Percentiles rank a stretch among this genome's conserved stretches.
phyloP scores from a whole-genome alignment of 1,284 basidiomycete genomes.

The Farysia itapuensis region DNA sequence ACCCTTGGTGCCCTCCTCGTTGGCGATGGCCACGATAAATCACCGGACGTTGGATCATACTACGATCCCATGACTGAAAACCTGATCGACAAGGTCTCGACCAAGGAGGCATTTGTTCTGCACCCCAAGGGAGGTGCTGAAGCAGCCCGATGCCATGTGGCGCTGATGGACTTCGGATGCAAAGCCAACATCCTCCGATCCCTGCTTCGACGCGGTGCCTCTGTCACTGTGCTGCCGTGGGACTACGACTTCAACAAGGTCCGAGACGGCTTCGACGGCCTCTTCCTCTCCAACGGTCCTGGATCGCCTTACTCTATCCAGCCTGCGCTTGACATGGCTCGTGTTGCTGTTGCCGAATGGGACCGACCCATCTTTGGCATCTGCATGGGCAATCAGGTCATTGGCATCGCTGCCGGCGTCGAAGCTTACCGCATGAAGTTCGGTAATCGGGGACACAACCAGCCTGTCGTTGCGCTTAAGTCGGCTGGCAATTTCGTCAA shows the following conservation, averaged over 20 bases:
- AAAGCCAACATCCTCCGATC: conserved; percentile 97
- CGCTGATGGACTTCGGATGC: conserved; percentile 93
- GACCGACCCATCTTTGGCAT: conserved; percentile 93
- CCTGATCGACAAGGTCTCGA: conserved; percentile 89
- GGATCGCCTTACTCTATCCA: conserved; percentile 89
- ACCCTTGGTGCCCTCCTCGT: conserved; percentile 89
- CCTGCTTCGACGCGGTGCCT: conserved; percentile 82
- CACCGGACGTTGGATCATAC: conserved; percentile 63
- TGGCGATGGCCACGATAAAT: conserved; percentile 71
- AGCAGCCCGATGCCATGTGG: conserved; percentile 71
- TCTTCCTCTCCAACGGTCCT: conserved; percentile 95
- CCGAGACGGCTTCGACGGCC: conserved; percentile 86
- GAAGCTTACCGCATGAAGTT: conserved; percentile 97
- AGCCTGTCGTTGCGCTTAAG: conserved; percentile 91
- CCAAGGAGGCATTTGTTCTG: conserved; percentile 78
- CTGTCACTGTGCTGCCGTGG: conserved; percentile 95
- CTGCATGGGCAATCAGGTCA: conserved; percentile 82
- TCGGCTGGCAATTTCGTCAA: conserved; percentile 80
- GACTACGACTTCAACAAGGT: conserved; percentile 89
- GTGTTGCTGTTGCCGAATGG: conserved; percentile 79
- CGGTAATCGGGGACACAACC: conserved; percentile 98
- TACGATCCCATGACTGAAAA: conserved; percentile 90
- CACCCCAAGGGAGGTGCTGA: conserved; percentile 75
- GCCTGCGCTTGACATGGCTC: conserved; percentile 78
- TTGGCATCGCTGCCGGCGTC: conserved; percentile 93